Percentiles rank a stretch among this genome's conserved stretches.
phyloP scores from a whole-genome alignment of 1,284 basidiomycete species.

The Rhodotorula sp. region DNA sequence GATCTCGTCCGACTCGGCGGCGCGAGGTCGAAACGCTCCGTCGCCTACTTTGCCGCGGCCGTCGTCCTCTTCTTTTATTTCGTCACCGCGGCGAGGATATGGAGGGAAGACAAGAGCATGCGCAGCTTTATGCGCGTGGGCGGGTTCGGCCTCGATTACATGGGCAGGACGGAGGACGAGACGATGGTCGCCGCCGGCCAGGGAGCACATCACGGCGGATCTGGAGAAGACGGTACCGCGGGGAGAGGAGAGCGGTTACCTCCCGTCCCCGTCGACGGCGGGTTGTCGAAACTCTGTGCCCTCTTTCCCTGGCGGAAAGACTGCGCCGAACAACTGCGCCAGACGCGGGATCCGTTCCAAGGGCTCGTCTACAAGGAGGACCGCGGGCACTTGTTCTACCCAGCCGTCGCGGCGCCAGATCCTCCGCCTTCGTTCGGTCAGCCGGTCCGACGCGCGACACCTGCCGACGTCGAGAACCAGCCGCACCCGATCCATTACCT shows the following conservation, averaged over 20 bases:
- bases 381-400: constrained; percentile 15
- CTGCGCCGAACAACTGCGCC: neutral
- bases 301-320: constrained; percentile 30
- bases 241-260: neutral
- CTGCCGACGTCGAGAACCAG: constrained; percentile 17
- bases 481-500: constrained; percentile 39
- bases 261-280: constrained; percentile 13
- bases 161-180: constrained; percentile 21
- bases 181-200: neutral
- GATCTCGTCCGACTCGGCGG: constrained; percentile 5
- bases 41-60: neutral
- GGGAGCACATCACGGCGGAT: neutral
- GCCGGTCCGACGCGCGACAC: neutral
- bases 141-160: constrained; percentile 27
- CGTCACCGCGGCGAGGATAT: neutral
- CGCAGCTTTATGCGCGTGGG: constrained; percentile 13
- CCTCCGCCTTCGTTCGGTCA: neutral
- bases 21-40: neutral
- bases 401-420: neutral
- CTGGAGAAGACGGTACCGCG: neutral
- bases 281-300: constrained; percentile 8
- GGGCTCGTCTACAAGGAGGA: constrained; percentile 5
- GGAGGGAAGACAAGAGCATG: neutral
- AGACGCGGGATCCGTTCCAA: constrained; percentile 16
- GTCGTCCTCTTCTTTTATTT: neutral